A percentile compares a stretch with the other conserved stretches of the same genome.
Evolutionary conservation across 1,284 basidiomycete species (phyloP).

Genomic region (Pulveroboletus sp.): DNA sequence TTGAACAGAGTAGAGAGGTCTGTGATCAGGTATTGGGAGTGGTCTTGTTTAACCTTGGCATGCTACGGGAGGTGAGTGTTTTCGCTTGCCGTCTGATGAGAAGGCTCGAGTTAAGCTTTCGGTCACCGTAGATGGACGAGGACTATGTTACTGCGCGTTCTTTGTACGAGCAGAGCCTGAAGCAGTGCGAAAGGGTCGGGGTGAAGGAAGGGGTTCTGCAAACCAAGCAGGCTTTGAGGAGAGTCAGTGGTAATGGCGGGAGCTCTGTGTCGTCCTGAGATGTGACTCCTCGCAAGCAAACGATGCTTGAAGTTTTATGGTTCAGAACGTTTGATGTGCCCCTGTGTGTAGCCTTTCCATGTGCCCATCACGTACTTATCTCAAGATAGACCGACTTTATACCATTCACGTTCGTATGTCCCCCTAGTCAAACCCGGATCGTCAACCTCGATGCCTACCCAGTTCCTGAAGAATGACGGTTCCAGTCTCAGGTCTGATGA

Average conservation of each 20-base stretch:
- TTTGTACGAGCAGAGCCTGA: slow-evolving; percentile 48
- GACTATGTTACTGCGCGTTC: slow-evolving; percentile 47
- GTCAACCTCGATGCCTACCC: no score
- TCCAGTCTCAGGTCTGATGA: no score
- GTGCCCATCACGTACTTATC: no score
- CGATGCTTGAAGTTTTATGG: no score
- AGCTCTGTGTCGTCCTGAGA: slow-evolving; percentile 3
- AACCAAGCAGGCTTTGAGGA: slow-evolving; percentile 48
- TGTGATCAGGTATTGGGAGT: slow-evolving; percentile 64
- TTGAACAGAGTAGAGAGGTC: slow-evolving; percentile 21
- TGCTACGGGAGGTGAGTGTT: slow-evolving; percentile 44
- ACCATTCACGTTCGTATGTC: no score
- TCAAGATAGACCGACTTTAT: no score
- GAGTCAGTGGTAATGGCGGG: slow-evolving; percentile 31
- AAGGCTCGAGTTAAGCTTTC: neutral
- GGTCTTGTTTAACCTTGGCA: slow-evolving; percentile 63
- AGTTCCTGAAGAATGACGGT: no score
- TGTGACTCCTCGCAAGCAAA: neutral
- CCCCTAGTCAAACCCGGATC: no score
- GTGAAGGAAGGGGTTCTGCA: slow-evolving; percentile 53
- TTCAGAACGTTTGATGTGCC: no score
- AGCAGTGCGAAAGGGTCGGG: slow-evolving; percentile 51
- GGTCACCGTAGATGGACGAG: slow-evolving; percentile 47
- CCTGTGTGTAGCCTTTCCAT: no score
- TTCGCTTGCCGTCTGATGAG: neutral